Conservation (phyloP, 805 yeast species). For the Lachancea thermotolerans region DNA sequence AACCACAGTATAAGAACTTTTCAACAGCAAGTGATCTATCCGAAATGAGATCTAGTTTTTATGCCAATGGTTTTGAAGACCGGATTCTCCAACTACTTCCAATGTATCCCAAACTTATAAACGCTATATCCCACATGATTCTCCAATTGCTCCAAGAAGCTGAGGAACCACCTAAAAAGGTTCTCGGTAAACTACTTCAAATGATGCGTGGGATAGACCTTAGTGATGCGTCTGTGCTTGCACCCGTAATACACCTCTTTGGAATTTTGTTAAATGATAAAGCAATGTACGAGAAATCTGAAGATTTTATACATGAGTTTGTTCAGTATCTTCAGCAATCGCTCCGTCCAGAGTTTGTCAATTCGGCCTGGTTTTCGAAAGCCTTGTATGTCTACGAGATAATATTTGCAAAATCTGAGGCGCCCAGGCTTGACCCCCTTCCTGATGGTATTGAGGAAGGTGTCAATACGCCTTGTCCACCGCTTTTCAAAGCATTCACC, state of each 20-base stretch:
- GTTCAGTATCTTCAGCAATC: conserved; percentile 33
- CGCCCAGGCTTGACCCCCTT: conserved; percentile 41
- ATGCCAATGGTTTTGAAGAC: conserved; percentile 31
- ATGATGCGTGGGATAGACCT: conserved; percentile 35
- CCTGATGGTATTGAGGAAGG: conserved; percentile 16
- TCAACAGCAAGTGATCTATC: conserved; percentile 38
- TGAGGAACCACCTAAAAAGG: conserved; percentile 31
- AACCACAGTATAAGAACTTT: conserved; percentile 34
- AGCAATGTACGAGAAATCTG: conserved; percentile 32
- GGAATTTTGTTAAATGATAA: conserved; percentile 38
- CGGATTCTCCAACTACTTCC: conserved; percentile 40
- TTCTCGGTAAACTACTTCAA: conserved; percentile 33
- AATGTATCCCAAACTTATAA: conserved; percentile 35
- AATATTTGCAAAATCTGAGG: conserved; percentile 42
- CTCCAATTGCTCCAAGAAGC: conserved; percentile 30
- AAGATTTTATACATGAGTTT: conserved; percentile 32
- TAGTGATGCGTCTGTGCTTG: conserved; percentile 25
- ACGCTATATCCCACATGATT: conserved; percentile 37
- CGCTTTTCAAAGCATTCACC: conserved; percentile 19
- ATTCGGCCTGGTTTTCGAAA: conserved; percentile 52
- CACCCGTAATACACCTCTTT: conserved; percentile 39
- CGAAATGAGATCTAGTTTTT: conserved; percentile 33
- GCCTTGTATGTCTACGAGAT: conserved; percentile 51
- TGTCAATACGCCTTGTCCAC: conserved; percentile 10
- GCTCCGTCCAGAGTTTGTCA: conserved; percentile 34